A percentile compares a stretch with the other conserved stretches of the same genome.
Evolutionary conservation across 2,329 filamentous ascomycete genomes (phyloP).

Genomic region (Fusarium xyrophilum): DNA sequence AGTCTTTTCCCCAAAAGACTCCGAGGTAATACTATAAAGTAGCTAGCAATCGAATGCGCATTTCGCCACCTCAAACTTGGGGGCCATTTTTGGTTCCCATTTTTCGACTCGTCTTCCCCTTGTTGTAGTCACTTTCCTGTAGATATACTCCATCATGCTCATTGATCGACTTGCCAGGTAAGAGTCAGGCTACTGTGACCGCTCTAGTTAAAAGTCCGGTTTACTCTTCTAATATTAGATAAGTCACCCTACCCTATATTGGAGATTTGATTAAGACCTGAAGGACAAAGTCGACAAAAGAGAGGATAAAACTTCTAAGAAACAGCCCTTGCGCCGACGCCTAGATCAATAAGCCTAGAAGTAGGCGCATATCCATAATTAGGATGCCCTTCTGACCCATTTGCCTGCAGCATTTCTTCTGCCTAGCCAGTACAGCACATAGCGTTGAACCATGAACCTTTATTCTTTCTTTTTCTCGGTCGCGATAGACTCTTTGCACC

Average conservation of each 20-base stretch:
- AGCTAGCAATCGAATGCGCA: neutral
- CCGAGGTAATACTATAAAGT: neutral
- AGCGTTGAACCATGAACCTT: neutral
- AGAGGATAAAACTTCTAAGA: rapidly evolving
- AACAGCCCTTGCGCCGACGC: neutral
- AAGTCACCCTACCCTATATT: rapidly evolving
- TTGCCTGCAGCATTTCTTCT: neutral
- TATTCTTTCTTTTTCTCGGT: rapidly evolving
- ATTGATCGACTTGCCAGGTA: too few species aligned
- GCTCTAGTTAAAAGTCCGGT: rapidly evolving
- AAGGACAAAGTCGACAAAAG: too few species aligned
- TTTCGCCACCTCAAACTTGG: neutral
- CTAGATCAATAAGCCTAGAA: rapidly evolving
- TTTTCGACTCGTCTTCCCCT: neutral
- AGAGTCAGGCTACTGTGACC: too few species aligned
- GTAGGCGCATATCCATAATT: rapidly evolving
- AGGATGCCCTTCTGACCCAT: rapidly evolving
- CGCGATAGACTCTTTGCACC: neutral
- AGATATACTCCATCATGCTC: neutral
- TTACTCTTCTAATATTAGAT: too few species aligned
- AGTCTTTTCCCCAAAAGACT: rapidly evolving
- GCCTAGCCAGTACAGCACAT: neutral
- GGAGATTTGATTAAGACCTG: rapidly evolving
- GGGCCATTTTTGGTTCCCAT: rapidly evolving
- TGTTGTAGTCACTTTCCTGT: rapidly evolving